These are phyloP conservation scores for Perkinsus marinus DNA, from an alignment of 169 alveolate genomes.

Conservation along the genomic window DNA sequence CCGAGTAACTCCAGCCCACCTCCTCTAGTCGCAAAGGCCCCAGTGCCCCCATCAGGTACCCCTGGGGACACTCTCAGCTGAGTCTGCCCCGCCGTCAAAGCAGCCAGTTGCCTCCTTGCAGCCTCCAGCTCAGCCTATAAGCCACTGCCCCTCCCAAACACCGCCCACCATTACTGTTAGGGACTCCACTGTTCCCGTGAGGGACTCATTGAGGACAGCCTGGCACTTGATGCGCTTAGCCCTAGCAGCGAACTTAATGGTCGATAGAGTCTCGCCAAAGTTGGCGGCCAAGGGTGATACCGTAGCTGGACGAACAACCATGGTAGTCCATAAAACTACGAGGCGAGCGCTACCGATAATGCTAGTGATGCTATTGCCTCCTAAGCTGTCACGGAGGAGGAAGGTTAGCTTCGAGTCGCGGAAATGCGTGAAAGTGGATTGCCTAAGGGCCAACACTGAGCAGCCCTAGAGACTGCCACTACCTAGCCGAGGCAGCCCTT, in stretches of 20 bases:
- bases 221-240: slow-evolving; percentile 61
- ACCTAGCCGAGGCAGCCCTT: slow-evolving; percentile 11
- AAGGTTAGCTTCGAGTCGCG: slow-evolving; percentile 69
- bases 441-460: slow-evolving; percentile 10
- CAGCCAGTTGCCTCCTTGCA: not conserved
- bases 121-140: not conserved
- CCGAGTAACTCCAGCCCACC: not conserved
- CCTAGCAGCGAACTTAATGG: slow-evolving; percentile 65
- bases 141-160: not conserved
- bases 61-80: not conserved
- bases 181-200: not conserved
- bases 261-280: slow-evolving; percentile 54
- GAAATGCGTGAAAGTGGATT: slow-evolving; percentile 50
- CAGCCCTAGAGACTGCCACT: not conserved
- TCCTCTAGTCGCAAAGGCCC: not conserved
- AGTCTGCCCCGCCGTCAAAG: not conserved
- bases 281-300: slow-evolving; percentile 33
- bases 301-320: not conserved
- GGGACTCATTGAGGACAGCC: slow-evolving; percentile 52
- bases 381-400: slow-evolving; percentile 56
- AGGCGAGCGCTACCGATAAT: not conserved
- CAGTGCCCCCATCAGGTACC: not conserved
- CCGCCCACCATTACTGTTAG: not conserved
- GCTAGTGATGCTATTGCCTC: slow-evolving; percentile 50
- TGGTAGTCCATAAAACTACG: not conserved